Percentiles rank a stretch among this genome's conserved stretches.
phyloP scores from a whole-genome alignment of 2,329 filamentous ascomycete genomes.

The Aspergillus carbonarius region DNA sequence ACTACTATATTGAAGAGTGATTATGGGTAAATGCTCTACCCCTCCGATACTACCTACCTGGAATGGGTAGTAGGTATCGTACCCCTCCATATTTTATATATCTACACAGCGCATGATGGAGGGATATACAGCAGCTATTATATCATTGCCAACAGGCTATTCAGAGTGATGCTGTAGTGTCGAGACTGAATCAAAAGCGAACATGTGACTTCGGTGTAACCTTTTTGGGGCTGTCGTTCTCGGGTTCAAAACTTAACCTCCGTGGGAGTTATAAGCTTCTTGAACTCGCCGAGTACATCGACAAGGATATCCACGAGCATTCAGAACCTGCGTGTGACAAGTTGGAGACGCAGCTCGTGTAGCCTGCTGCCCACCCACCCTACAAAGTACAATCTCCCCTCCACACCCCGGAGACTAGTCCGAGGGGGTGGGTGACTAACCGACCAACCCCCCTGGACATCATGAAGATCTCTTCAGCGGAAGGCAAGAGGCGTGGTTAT shows the following conservation, averaged over 20 bases:
- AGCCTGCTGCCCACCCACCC: background rate
- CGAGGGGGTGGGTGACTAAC: background rate
- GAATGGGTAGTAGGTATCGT: too few relatives aligned
- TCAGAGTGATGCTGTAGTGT: background rate
- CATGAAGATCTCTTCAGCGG: background rate
- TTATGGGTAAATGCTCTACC: too few relatives aligned
- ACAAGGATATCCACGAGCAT: background rate
- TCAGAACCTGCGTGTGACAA: background rate
- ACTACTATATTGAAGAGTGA: too few relatives aligned
- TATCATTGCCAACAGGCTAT: too few relatives aligned
- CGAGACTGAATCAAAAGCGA: background rate
- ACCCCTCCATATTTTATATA: too few relatives aligned
- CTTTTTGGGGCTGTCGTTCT: background rate
- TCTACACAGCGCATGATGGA: too few relatives aligned
- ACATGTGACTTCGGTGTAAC: background rate
- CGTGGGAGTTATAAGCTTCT: background rate
- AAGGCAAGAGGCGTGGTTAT: too few relatives aligned
- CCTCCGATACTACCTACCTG: too few relatives aligned
- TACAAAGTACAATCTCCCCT: background rate
- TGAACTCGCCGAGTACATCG: background rate
- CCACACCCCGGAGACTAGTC: background rate
- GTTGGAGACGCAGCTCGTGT: background rate
- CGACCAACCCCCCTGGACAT: background rate
- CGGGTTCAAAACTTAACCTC: background rate
- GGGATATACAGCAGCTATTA: too few relatives aligned